phyloP scores from a whole-genome alignment of 192 early-diverging fungal species.

The Coemansia sp. region DNA sequence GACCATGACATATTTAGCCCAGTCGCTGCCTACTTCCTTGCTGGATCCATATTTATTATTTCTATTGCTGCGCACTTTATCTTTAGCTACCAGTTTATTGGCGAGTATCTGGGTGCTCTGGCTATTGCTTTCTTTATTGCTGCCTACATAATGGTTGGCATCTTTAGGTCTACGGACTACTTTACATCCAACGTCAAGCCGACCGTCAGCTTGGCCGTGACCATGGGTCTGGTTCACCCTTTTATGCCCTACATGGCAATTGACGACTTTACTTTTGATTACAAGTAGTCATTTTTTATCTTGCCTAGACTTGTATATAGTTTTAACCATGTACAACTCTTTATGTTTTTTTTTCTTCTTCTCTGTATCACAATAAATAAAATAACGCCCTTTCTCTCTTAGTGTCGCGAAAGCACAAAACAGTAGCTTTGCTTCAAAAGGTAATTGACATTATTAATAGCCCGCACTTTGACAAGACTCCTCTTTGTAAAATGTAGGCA shows the following conservation, averaged over 20 bases:
- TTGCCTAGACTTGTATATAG: not conserved
- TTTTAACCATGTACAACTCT: not conserved
- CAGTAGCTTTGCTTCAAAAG: not conserved
- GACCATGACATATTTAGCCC: not conserved
- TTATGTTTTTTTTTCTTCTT: not conserved
- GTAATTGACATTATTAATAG: not conserved
- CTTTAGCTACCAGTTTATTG: not conserved
- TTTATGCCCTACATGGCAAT: not conserved
- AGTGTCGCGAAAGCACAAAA: not conserved
- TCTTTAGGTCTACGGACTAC: not conserved
- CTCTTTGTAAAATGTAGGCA: not conserved
- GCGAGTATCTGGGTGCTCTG: slow-evolving; percentile 10
- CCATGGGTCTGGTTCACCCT: slow-evolving; percentile 2
- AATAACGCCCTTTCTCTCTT: not conserved
- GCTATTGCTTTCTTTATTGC: not conserved
- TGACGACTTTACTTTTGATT: slow-evolving; percentile 1
- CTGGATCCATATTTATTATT: not conserved
- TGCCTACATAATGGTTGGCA: slow-evolving; percentile 6
- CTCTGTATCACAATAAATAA: not conserved
- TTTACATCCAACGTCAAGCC: slow-evolving; percentile 6
- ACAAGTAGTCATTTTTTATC: not conserved
- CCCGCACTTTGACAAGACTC: not conserved
- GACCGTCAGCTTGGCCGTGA: slow-evolving; percentile 5
- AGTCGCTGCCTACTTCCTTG: not conserved
- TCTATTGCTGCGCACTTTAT: slow-evolving; percentile 1